phyloP scores from a whole-genome alignment of 768 basidiomycete genomes.

The Leccinum arenicola region DNA sequence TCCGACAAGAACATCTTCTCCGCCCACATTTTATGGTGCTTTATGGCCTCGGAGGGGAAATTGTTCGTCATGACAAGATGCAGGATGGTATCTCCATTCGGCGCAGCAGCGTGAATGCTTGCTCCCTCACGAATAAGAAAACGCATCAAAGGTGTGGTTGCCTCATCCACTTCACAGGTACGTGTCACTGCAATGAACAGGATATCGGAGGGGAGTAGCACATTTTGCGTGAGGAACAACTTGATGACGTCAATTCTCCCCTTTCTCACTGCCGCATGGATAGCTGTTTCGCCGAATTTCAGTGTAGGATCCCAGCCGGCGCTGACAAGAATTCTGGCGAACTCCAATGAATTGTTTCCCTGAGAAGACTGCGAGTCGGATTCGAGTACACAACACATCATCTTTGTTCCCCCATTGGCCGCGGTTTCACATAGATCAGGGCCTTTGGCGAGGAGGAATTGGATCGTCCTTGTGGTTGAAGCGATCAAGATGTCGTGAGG shows the following conservation, averaged over 20 bases:
- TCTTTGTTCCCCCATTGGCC: neutral
- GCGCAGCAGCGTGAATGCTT: neutral
- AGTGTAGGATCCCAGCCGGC: neutral
- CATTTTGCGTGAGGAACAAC: neutral
- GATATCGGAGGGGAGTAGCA: neutral
- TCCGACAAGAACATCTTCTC: too few species aligned
- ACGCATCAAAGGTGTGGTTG: neutral
- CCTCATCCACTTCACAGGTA: too few species aligned
- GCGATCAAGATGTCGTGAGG: neutral
- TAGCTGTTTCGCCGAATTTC: neutral
- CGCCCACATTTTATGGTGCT: neutral
- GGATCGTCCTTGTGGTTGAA: neutral
- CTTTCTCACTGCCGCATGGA: neutral
- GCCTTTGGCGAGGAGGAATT: neutral
- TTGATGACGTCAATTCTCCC: neutral
- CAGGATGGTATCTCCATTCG: neutral
- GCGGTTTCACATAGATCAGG: neutral
- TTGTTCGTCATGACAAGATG: neutral
- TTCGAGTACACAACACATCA: neutral
- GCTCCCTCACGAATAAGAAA: constrained; percentile 2
- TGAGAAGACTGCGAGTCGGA: too few species aligned
- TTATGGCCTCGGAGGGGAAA: neutral
- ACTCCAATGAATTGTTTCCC: neutral
- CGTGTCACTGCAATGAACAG: neutral
- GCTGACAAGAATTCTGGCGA: neutral